phyloP scores from a whole-genome alignment of 169 alveolate genomes.

The Plasmodium gaboni region DNA sequence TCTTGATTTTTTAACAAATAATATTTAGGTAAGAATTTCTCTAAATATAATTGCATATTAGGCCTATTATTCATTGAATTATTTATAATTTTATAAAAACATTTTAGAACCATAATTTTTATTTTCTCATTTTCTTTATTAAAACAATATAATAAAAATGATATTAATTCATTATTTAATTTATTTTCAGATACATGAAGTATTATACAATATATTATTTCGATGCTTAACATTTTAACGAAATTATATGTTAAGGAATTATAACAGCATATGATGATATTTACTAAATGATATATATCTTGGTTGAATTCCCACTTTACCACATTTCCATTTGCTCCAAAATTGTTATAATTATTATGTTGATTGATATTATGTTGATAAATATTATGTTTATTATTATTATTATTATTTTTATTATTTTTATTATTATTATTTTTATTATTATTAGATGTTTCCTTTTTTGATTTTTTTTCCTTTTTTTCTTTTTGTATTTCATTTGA shows the following conservation, averaged over 20 bases:
- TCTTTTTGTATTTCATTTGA: too few relatives aligned
- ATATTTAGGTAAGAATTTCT: slow-evolving; percentile 50
- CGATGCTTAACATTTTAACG: slow-evolving; percentile 10
- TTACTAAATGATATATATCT: slow-evolving; percentile 25
- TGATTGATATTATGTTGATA: not conserved
- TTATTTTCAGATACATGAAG: slow-evolving; percentile 3
- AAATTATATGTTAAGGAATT: slow-evolving; percentile 30
- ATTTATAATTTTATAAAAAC: slow-evolving; percentile 41
- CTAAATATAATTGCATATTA: slow-evolving; percentile 19
- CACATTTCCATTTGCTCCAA: not conserved
- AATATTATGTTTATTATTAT: too few relatives aligned
- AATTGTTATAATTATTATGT: not conserved
- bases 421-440: too few relatives aligned
- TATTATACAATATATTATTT: slow-evolving; percentile 40
- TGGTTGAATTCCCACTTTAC: slow-evolving; percentile 30
- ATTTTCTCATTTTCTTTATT: slow-evolving; percentile 49
- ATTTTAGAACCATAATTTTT: slow-evolving; percentile 36
- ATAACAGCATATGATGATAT: slow-evolving; percentile 42
- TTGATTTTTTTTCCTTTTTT: too few relatives aligned
- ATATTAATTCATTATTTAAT: slow-evolving; percentile 34
- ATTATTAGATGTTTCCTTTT: too few relatives aligned
- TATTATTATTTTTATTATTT: not conserved
- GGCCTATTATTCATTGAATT: slow-evolving; percentile 15
- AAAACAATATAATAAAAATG: slow-evolving; percentile 41
- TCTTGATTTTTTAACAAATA: slow-evolving; percentile 32